Evolutionary conservation across 331 rosid genomes (phyloP).

Genomic region (Phaseolus coccineus): DNA sequence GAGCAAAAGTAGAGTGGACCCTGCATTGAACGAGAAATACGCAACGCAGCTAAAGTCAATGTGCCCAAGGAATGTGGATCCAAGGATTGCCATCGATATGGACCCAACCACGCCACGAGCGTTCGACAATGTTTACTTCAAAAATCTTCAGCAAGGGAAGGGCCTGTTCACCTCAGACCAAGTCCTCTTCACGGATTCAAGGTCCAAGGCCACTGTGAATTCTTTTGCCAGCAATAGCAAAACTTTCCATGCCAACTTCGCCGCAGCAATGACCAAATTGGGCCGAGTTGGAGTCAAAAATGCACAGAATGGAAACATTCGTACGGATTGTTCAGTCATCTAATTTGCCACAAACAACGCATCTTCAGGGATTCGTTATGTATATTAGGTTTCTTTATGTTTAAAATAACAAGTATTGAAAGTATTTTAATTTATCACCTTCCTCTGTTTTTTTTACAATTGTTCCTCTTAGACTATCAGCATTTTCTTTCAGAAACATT

Average conservation of each 20-base stretch:
- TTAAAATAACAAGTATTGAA: constrained; percentile 11
- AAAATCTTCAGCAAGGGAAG: constrained; percentile 72
- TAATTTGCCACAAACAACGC: constrained; percentile 20
- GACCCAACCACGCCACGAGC: constrained; percentile 76
- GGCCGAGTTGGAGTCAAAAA: constrained; percentile 90
- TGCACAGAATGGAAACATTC: constrained; percentile 70
- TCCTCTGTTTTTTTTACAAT: background rate
- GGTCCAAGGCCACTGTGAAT: constrained; percentile 67
- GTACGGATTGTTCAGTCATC: constrained; percentile 67
- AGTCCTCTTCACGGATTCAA: constrained; percentile 64
- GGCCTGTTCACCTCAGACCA: constrained; percentile 91
- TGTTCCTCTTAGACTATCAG: background rate
- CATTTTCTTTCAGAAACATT: too few relatives aligned
- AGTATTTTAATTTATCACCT: constrained; percentile 6
- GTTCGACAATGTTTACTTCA: constrained; percentile 74
- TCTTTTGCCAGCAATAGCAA: constrained; percentile 59
- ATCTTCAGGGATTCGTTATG: constrained; percentile 28
- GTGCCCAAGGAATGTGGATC: constrained; percentile 84
- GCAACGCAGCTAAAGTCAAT: constrained; percentile 55
- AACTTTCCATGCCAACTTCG: constrained; percentile 65
- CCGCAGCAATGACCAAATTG: constrained; percentile 78
- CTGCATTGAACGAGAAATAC: constrained; percentile 56
- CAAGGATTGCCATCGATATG: constrained; percentile 84
- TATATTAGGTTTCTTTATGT: constrained; percentile 36
- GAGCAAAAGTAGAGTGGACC: constrained; percentile 56